Evolutionary conservation across 169 alveolate genomes (phyloP).

Genomic region (Plasmodium vinckei): DNA sequence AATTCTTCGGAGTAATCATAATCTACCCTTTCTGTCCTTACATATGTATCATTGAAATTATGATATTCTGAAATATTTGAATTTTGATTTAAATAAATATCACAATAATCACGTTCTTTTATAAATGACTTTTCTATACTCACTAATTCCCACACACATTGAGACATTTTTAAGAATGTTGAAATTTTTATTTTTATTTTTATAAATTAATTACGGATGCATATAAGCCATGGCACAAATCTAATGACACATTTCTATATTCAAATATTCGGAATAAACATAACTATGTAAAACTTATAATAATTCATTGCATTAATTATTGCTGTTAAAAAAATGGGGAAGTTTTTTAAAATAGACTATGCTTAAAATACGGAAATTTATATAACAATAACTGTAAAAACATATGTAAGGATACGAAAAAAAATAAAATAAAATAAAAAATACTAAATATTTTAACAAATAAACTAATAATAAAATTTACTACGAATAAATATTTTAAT

Average conservation of each 20-base stretch:
- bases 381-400: background rate
- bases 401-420: background rate
- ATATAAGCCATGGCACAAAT: no score
- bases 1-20: slow-evolving; percentile 48
- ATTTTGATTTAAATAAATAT: slow-evolving; percentile 5
- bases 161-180: slow-evolving; percentile 16
- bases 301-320: slow-evolving; percentile 22
- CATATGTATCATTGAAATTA: background rate
- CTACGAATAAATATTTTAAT: background rate
- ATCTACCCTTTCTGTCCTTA: slow-evolving; percentile 35
- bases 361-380: background rate
- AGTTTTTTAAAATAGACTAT: background rate
- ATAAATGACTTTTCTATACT: slow-evolving; percentile 53
- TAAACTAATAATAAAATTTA: background rate
- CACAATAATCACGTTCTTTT: slow-evolving; percentile 13
- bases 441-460: no score
- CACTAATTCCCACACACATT: slow-evolving; percentile 72
- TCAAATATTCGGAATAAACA: no score
- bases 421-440: no score
- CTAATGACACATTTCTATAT: no score
- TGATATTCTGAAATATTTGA: slow-evolving; percentile 7
- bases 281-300: background rate
- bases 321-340: slow-evolving; percentile 3
- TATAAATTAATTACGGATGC: no score
- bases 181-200: no score